These are phyloP conservation scores for Mucor racemosus DNA, from an alignment of 371 early-diverging fungal species.

Conservation along the genomic window DNA sequence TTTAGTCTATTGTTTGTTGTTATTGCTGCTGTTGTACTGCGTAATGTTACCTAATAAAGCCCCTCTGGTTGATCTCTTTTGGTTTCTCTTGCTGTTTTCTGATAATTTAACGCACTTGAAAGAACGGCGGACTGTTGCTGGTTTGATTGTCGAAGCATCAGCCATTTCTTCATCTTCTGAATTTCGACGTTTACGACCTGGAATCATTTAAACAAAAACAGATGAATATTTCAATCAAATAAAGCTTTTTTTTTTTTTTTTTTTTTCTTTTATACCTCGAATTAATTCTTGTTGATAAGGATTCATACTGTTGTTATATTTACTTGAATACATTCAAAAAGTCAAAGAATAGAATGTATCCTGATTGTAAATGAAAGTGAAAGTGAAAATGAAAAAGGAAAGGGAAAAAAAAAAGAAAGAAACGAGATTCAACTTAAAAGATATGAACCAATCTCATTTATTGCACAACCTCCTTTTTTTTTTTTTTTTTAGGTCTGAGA, in stretches of 20 bases:
- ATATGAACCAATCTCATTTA: slow-evolving; percentile 1
- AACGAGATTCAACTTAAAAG: neutral
- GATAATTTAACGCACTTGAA: slow-evolving; percentile 13
- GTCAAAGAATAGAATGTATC: neutral
- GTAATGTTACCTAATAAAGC: slow-evolving; percentile 38
- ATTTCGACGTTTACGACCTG: slow-evolving; percentile 50
- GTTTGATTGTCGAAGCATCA: slow-evolving; percentile 18
- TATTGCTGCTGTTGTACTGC: slow-evolving; percentile 6
- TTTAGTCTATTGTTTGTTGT: neutral
- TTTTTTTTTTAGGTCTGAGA: slow-evolving; percentile 3
- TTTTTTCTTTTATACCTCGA: slow-evolving; percentile 6
- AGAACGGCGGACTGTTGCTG: slow-evolving; percentile 17
- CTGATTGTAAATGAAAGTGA: neutral
- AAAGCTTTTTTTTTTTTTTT: neutral
- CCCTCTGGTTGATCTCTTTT: slow-evolving; percentile 35
- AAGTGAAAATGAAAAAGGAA: slow-evolving; percentile 4
- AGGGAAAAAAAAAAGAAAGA: neutral
- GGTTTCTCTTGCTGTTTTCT: slow-evolving; percentile 34
- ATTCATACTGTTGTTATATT: neutral
- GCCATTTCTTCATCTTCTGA: slow-evolving; percentile 58
- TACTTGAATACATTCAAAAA: neutral
- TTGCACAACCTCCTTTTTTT: neutral
- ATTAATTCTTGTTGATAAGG: slow-evolving; percentile 6
- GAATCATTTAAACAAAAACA: neutral
- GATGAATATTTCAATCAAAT: neutral